These are phyloP conservation scores for Miamiensis avidus DNA, from an alignment of 169 alveolate genomes.

Conservation along the genomic window DNA sequence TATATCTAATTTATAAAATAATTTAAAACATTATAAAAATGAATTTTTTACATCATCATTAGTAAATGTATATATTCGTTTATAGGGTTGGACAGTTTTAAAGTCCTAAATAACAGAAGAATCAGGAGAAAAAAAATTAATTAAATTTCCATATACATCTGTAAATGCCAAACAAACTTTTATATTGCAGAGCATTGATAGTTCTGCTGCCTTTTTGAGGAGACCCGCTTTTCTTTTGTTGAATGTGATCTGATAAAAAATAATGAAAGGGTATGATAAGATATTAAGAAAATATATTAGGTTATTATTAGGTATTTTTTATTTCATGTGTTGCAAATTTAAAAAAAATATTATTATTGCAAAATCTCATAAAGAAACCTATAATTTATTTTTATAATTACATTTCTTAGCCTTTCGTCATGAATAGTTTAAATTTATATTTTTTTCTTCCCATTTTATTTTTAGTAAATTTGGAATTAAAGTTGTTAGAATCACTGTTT, in stretches of 20 bases:
- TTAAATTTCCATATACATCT: conserved; percentile 31
- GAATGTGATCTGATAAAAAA: conserved; percentile 55
- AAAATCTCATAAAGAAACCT: conserved; percentile 4
- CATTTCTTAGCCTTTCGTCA: conserved; percentile 44
- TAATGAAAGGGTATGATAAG: conserved; percentile 11
- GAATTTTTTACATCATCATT: conserved; percentile 12
- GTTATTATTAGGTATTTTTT: too few species aligned
- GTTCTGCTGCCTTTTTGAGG: conserved; percentile 75
- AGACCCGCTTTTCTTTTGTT: conserved; percentile 76
- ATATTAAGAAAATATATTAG: too few species aligned
- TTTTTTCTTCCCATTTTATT: conserved; percentile 29
- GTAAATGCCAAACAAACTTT: conserved; percentile 51
- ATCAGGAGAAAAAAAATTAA: conserved; percentile 27
- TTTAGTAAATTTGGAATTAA: too few species aligned
- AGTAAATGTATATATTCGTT: conserved; percentile 11
- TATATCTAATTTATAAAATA: neutral
- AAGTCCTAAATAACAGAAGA: conserved; percentile 9
- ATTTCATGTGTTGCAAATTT: neutral
- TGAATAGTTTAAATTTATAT: conserved; percentile 14
- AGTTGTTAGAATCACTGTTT: too few species aligned
- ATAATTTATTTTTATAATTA: conserved; percentile 21
- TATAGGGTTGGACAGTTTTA: neutral
- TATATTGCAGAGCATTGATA: conserved; percentile 67
- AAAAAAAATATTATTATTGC: neutral
- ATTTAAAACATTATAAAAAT: neutral